Evolutionary conservation across 2,329 filamentous ascomycete genomes (phyloP).

Genomic region (Diaporthe sp.): DNA sequence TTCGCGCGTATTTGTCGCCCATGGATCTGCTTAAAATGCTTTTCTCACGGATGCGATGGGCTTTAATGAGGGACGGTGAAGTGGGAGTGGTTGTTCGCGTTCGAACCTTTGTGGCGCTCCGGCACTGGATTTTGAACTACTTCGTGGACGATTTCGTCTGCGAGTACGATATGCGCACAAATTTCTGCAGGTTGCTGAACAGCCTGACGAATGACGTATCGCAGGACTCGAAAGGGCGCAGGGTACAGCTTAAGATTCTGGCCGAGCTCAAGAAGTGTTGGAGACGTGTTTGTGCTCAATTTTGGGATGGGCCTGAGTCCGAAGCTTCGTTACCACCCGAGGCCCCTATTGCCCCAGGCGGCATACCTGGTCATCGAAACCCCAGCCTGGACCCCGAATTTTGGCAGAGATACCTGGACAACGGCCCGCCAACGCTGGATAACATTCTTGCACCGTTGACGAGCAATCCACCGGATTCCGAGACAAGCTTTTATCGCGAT

Average conservation of each 20-base stretch:
- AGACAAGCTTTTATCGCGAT: slow-evolving; percentile 61
- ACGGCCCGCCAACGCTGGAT: slow-evolving; percentile 61
- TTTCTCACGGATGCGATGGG: slow-evolving; percentile 88
- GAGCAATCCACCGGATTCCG: slow-evolving; percentile 46
- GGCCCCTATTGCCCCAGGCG: slow-evolving; percentile 81
- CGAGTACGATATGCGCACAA: slow-evolving; percentile 78
- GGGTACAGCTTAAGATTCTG: slow-evolving; percentile 84
- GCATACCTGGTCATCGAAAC: slow-evolving; percentile 74
- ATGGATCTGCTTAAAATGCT: slow-evolving; percentile 85
- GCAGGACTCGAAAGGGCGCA: slow-evolving; percentile 58
- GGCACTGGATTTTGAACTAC: slow-evolving; percentile 98
- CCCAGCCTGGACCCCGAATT: slow-evolving; percentile 67
- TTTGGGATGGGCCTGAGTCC: slow-evolving; percentile 85
- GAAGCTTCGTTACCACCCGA: slow-evolving; percentile 73
- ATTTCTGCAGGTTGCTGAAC: slow-evolving; percentile 88
- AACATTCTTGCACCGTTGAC: slow-evolving; percentile 52
- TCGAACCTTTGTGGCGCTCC: slow-evolving; percentile 92
- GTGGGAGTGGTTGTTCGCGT: slow-evolving; percentile 95
- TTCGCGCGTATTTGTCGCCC: slow-evolving; percentile 85
- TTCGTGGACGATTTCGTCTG: slow-evolving; percentile 94
- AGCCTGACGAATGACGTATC: slow-evolving; percentile 70
- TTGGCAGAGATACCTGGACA: slow-evolving; percentile 62
- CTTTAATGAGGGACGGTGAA: slow-evolving; percentile 83
- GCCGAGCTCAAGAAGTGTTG: slow-evolving; percentile 97
- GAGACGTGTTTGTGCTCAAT: slow-evolving; percentile 89